Conservation (phyloP, 2,329 filamentous ascomycete genomes). For the Fonsecaea monophora region DNA sequence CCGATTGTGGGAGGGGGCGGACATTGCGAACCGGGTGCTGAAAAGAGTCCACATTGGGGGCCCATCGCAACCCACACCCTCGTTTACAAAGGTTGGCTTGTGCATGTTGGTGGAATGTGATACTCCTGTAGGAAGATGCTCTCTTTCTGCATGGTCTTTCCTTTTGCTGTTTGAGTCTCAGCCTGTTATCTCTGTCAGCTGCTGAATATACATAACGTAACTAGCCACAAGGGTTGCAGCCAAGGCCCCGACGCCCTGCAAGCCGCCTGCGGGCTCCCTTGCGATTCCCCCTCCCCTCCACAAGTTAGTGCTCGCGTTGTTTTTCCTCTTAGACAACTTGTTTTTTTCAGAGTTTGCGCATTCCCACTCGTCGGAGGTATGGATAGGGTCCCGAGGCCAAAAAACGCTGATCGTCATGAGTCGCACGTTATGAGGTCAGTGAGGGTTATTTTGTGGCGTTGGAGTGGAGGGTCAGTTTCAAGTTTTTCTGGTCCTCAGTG, state of each 20-base stretch:
- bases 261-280: neutral
- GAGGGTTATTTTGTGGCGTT: neutral
- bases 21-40: slow-evolving; percentile 10
- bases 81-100: neutral
- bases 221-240: slow-evolving; percentile 1
- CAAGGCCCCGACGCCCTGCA: slow-evolving; percentile 13
- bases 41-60: neutral
- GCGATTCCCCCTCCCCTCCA: neutral
- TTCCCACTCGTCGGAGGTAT: neutral
- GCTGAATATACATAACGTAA: slow-evolving; percentile 29
- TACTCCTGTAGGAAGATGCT: slow-evolving; percentile 13
- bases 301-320: neutral
- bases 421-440: neutral
- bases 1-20: slow-evolving; percentile 1
- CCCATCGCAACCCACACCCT: slow-evolving; percentile 2
- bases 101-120: slow-evolving; percentile 6
- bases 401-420: slow-evolving; percentile 4
- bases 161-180: neutral
- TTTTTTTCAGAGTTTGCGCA: neutral
- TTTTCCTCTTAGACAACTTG: neutral
- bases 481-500: neutral
- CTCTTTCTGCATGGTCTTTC: slow-evolving; percentile 16
- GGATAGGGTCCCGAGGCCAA: neutral
- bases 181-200: slow-evolving; percentile 28
- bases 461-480: slow-evolving; percentile 1